A percentile compares a stretch with the other conserved stretches of the same genome.
phyloP scores from a whole-genome alignment of 805 yeast genomes.

The Dipodascopsis uninucleata region DNA sequence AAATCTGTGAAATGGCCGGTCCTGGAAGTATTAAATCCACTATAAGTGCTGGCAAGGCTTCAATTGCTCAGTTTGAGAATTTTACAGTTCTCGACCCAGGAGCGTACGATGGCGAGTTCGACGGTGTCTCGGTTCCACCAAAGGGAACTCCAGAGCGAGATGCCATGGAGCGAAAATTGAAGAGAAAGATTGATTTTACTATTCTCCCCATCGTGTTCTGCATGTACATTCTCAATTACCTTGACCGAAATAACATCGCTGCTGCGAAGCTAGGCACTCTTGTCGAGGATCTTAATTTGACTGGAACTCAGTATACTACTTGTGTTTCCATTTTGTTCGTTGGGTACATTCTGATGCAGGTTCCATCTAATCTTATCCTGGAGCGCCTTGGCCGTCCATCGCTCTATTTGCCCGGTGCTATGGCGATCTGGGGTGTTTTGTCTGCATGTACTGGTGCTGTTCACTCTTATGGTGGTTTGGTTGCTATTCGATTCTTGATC shows the following conservation, averaged over 20 bases:
- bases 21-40: too few relatives aligned
- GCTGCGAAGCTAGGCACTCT: slow-evolving; percentile 47
- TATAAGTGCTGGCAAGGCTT: too few relatives aligned
- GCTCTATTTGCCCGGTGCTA: slow-evolving; percentile 46
- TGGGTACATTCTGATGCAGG: slow-evolving; percentile 48
- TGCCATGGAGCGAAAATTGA: slow-evolving; percentile 43
- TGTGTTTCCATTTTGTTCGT: slow-evolving; percentile 49
- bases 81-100: too few relatives aligned
- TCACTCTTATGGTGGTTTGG: slow-evolving; percentile 43
- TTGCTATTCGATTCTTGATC: slow-evolving; percentile 45
- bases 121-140: slow-evolving; percentile 29
- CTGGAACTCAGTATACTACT: slow-evolving; percentile 44
- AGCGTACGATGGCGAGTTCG: slow-evolving; percentile 24
- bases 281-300: slow-evolving; percentile 41
- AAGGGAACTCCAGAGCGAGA: slow-evolving; percentile 43
- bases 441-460: slow-evolving; percentile 48
- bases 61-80: too few relatives aligned
- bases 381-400: slow-evolving; percentile 50
- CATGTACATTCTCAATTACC: slow-evolving; percentile 47
- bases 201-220: slow-evolving; percentile 49
- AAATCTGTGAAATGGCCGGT: too few relatives aligned
- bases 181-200: slow-evolving; percentile 48
- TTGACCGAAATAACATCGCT: slow-evolving; percentile 49
- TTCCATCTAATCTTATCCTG: slow-evolving; percentile 48
- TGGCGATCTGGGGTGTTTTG: slow-evolving; percentile 48